A percentile compares a stretch with the other conserved stretches of the same genome.
phyloP scores from a whole-genome alignment of 1,284 basidiomycete species.

The Sphagnurus paluster region DNA sequence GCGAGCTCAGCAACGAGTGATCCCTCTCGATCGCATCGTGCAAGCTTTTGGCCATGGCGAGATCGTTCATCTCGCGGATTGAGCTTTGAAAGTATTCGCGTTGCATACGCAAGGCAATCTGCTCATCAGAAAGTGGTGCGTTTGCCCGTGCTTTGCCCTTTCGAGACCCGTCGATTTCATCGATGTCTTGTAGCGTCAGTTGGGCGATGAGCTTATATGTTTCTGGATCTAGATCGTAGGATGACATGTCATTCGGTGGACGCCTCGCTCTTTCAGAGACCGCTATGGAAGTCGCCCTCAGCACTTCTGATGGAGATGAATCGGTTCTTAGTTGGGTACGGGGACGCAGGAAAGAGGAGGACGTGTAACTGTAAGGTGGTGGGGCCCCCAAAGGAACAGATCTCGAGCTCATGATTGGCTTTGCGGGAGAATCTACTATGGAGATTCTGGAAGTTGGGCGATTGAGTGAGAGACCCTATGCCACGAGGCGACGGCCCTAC shows the following conservation, averaged over 20 bases:
- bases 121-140: constrained; percentile 18
- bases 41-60: constrained; percentile 27
- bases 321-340: no score
- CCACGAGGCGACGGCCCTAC: no score
- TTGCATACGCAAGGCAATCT: constrained; percentile 16
- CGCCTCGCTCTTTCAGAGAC: not conserved
- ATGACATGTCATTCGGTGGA: not conserved
- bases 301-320: no score
- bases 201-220: constrained; percentile 13
- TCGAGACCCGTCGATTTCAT: constrained; percentile 11
- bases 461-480: no score
- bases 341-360: no score
- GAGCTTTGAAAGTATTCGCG: constrained; percentile 10
- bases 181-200: constrained; percentile 13
- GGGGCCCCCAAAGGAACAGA: no score
- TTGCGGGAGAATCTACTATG: no score
- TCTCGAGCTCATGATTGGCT: no score
- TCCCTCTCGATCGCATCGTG: constrained; percentile 27
- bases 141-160: constrained; percentile 17
- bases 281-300: no score
- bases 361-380: no score
- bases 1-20: constrained; percentile 23
- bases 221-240: constrained; percentile 7
- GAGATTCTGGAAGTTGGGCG: no score
- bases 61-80: constrained; percentile 20